phyloP scores from a whole-genome alignment of 331 rosid species.

The Stylosanthes scabra region DNA sequence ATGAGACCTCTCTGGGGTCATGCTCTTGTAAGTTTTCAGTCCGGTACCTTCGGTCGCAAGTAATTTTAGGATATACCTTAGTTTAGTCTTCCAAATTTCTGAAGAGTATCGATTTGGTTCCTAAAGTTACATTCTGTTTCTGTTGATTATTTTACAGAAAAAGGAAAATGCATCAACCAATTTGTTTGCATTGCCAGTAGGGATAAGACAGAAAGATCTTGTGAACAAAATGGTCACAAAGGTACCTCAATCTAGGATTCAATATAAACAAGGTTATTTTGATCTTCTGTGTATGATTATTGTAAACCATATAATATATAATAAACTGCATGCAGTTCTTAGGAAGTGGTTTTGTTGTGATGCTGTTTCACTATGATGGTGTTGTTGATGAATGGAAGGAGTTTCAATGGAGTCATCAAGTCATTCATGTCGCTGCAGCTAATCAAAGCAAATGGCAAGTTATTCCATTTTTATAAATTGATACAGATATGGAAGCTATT shows the following conservation, averaged over 20 bases:
- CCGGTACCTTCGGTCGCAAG: too few species aligned
- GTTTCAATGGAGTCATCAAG: slow-evolving; percentile 64
- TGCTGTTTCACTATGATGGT: slow-evolving; percentile 95
- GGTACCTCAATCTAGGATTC: slow-evolving; percentile 50
- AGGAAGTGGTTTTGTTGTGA: slow-evolving; percentile 66
- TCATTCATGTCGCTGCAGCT: slow-evolving; percentile 70
- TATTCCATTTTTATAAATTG: too few species aligned
- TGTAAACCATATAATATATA: background rate
- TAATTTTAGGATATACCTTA: too few species aligned
- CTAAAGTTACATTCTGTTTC: background rate
- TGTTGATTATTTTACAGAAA: slow-evolving; percentile 38
- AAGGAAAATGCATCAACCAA: slow-evolving; percentile 45
- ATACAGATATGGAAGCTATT: too few species aligned
- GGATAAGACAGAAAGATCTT: slow-evolving; percentile 79
- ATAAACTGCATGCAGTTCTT: slow-evolving; percentile 59
- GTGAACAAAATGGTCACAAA: slow-evolving; percentile 80
- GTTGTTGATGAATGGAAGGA: slow-evolving; percentile 69
- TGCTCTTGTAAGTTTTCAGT: background rate
- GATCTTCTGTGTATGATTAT: slow-evolving; percentile 31
- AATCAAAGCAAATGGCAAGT: slow-evolving; percentile 85
- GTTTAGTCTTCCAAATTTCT: too few species aligned
- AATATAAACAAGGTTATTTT: background rate
- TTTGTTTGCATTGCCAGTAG: slow-evolving; percentile 77
- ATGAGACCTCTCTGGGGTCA: slow-evolving; percentile 63
- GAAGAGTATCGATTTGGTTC: too few species aligned